Conservation (phyloP, 345 rosid genomes). For the Aquilaria yunnanensis region DNA sequence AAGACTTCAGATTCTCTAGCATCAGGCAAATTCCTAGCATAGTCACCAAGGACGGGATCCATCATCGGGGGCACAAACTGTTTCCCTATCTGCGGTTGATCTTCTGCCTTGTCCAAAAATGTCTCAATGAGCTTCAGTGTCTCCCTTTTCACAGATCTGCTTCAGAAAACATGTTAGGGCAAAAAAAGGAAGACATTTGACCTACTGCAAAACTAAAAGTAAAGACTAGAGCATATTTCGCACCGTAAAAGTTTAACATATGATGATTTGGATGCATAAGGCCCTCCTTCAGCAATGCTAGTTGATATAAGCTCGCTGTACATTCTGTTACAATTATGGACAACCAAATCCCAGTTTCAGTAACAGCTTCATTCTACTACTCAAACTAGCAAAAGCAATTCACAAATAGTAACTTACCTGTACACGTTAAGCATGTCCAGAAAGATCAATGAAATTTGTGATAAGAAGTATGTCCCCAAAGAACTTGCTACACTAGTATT, state of each 20-base stretch:
- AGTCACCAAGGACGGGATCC: conserved; percentile 97
- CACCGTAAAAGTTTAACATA: conserved; percentile 91
- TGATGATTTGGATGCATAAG: conserved; percentile 81
- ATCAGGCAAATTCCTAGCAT: conserved; percentile 96
- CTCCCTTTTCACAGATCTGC: conserved; percentile 98
- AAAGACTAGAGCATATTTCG: conserved; percentile 14
- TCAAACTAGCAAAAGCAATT: neutral
- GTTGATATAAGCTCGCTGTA: conserved; percentile 98
- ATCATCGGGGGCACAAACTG: conserved; percentile 99
- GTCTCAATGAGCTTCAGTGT: conserved; percentile 96
- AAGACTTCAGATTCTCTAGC: conserved; percentile 99
- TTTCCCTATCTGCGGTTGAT: conserved; percentile 93
- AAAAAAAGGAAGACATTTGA: neutral
- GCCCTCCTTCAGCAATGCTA: conserved; percentile 92
- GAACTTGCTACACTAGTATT: conserved; percentile 96
- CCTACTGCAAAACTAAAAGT: neutral
- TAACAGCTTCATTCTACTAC: neutral
- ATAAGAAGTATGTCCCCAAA: conserved; percentile 79
- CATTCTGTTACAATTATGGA: conserved; percentile 59
- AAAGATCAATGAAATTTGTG: conserved; percentile 87
- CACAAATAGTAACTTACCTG: conserved; percentile 40
- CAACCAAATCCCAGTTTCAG: conserved; percentile 5
- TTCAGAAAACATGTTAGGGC: conserved; percentile 12
- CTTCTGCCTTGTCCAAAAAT: conserved; percentile 99
- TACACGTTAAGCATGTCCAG: conserved; percentile 98